These are phyloP conservation scores for Colletotrichum aenigma DNA, from an alignment of 2,329 filamentous ascomycete genomes.

Conservation along the genomic window DNA sequence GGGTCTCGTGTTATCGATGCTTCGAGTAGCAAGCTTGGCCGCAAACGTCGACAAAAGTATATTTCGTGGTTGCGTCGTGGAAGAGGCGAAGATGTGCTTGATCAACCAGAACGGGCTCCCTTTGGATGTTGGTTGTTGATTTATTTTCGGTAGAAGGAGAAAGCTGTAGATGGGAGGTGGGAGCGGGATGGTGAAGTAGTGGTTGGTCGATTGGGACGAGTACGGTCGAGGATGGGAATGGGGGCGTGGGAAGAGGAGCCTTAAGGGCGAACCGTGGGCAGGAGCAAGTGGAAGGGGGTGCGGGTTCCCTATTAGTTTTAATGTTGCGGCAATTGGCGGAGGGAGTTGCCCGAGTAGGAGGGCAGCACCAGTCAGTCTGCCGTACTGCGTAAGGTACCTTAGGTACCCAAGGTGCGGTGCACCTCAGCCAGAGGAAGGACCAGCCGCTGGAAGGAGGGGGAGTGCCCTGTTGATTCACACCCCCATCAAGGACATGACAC, in stretches of 20 bases:
- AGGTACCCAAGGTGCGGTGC: neutral
- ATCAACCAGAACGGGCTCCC: neutral
- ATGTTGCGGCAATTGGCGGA: conserved; percentile 20
- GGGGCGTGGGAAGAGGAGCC: neutral
- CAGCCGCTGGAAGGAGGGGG: neutral
- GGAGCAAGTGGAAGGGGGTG: neutral
- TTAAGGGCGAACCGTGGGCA: neutral
- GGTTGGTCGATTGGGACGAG: neutral
- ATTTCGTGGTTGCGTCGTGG: neutral
- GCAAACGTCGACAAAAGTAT: neutral
- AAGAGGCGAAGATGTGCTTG: neutral
- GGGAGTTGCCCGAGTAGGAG: neutral
- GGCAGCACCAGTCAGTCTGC: neutral
- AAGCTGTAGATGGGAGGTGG: neutral
- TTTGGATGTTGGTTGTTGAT: neutral
- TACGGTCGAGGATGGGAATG: neutral
- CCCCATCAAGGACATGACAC: neutral
- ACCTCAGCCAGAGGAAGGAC: neutral
- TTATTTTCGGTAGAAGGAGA: neutral
- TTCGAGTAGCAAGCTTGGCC: neutral
- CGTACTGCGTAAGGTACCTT: neutral
- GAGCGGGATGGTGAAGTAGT: conserved; percentile 8
- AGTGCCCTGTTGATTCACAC: neutral
- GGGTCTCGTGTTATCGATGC: conserved; percentile 13
- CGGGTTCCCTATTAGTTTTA: conserved; percentile 17